These are phyloP conservation scores for Mesembryanthemum crystallinum DNA, from an alignment of 148 eudicot genomes.

Conservation along the genomic window DNA sequence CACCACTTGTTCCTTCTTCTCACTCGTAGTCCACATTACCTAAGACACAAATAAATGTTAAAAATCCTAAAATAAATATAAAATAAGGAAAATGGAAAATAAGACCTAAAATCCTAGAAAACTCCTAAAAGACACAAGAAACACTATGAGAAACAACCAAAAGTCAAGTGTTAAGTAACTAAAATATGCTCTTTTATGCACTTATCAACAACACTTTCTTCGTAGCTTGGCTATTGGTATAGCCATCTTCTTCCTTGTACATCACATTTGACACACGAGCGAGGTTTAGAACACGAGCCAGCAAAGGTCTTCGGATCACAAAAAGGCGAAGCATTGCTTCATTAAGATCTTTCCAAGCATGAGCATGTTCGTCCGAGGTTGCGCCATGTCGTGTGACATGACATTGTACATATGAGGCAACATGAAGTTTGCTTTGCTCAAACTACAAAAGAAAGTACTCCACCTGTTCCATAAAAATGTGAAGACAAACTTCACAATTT, in stretches of 20 bases:
- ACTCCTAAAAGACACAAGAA: too few species aligned
- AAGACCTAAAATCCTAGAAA: too few species aligned
- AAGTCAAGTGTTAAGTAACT: too few species aligned
- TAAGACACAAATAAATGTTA: too few species aligned
- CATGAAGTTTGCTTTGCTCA: slow-evolving; percentile 36
- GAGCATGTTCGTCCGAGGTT: slow-evolving; percentile 23
- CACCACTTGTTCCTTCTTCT: too few species aligned
- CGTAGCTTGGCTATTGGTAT: slow-evolving; percentile 26
- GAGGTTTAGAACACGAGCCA: slow-evolving; percentile 34
- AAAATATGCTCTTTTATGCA: too few species aligned
- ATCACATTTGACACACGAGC: slow-evolving; percentile 36
- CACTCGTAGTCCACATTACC: too few species aligned
- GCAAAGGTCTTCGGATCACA: slow-evolving; percentile 31
- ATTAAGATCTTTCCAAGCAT: slow-evolving; percentile 47
- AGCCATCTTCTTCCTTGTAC: slow-evolving; percentile 46
- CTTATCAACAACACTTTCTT: slow-evolving; percentile 30
- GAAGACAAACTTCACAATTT: too few species aligned
- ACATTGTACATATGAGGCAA: slow-evolving; percentile 44
- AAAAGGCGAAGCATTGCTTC: slow-evolving; percentile 32
- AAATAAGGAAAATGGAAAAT: too few species aligned
- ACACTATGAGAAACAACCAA: too few species aligned
- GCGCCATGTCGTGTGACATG: slow-evolving; percentile 35
- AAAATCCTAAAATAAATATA: too few species aligned
- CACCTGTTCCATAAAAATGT: too few species aligned
- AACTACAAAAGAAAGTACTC: slow-evolving; percentile 19